Base-by-base conservation (phyloP, 1,139 yeast species). In the Protomyces macrosporus region DNA sequence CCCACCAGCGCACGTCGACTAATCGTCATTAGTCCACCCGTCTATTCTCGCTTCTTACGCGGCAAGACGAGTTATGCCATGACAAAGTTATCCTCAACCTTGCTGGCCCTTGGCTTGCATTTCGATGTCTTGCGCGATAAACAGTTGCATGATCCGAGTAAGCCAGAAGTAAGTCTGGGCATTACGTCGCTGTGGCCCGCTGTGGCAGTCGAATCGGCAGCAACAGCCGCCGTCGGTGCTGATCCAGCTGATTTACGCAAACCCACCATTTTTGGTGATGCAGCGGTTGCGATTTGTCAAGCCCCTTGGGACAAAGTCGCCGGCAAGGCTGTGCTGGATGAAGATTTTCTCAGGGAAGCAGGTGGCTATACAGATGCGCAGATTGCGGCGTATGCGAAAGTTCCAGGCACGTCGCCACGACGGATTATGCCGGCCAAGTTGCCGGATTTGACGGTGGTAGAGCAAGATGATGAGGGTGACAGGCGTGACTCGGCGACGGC, bases 391-490 rank as follows among this genome's bases (percentile, higher is more conserved):
- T 57, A 57, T 39, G 55, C 60, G 4, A 42, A 48, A 14, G 39
- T 57, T 3, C 55, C 60, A 12, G 60, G 55, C 6, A 57, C 55
- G 9, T 12, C 37, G 32, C 60, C 60, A 14, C 23, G 60, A 39
- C 54, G 60, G 2, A 57, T 57, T 48, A 57, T 57, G 60, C 60
- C 60, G 9, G 39, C 37, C 4, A n/a, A 23, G 14, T 35, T 57
- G 34, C 55, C 60, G 4, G 32, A 48, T 14, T n/a, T 57, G 48
- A 9, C 35, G 4, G 60, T 57, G 12, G 55, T 55, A 14, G 55
- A 57, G 39, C 60, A 57, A 6, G 60, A 57, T 16, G 60, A 57
- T 23, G 60, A 57, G 23, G 60, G 60, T 9, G 48, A 48, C 14
- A n/a, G 60, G 3, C 33, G 51, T 7, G 60, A 57, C 32, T 42